These are phyloP conservation scores for Carex arenaria DNA, from an alignment of 202 grass and related monocot species.

Conservation along the genomic window DNA sequence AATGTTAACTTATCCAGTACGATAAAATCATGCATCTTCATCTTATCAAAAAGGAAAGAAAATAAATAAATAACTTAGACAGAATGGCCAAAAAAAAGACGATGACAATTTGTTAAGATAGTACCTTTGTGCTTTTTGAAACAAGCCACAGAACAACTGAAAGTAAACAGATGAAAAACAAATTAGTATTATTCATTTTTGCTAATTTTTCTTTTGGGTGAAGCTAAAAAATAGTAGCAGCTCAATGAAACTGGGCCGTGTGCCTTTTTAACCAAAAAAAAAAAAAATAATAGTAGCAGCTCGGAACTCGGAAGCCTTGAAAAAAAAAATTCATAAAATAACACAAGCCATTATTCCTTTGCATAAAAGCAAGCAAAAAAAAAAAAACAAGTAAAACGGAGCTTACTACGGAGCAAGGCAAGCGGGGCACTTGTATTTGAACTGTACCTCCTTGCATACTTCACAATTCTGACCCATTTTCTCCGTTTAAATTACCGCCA, in stretches of 20 bases:
- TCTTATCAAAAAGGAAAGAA: background rate
- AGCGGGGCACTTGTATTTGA: slow-evolving; percentile 74
- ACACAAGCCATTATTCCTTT: background rate
- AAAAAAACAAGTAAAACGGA: background rate
- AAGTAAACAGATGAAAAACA: slow-evolving; percentile 24
- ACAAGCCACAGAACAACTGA: slow-evolving; percentile 87
- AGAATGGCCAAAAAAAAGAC: background rate
- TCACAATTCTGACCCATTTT: slow-evolving; percentile 51
- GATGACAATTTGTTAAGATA: background rate
- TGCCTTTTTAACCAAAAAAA: no score
- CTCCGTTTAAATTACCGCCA: background rate
- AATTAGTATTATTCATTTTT: slow-evolving; percentile 21
- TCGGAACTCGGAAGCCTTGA: background rate
- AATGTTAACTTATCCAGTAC: background rate
- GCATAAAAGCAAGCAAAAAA: background rate
- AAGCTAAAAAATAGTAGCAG: background rate
- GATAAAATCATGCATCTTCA: background rate
- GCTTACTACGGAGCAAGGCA: slow-evolving; percentile 76
- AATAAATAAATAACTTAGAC: background rate
- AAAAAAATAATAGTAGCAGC: background rate
- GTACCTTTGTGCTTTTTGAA: slow-evolving; percentile 98
- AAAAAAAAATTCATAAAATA: background rate
- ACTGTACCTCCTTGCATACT: slow-evolving; percentile 61
- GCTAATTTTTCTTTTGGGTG: background rate
- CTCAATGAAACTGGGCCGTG: no score